Evolutionary conservation across 1,139 yeast species (phyloP).

Genomic region (Sugiyamaella sp.): DNA sequence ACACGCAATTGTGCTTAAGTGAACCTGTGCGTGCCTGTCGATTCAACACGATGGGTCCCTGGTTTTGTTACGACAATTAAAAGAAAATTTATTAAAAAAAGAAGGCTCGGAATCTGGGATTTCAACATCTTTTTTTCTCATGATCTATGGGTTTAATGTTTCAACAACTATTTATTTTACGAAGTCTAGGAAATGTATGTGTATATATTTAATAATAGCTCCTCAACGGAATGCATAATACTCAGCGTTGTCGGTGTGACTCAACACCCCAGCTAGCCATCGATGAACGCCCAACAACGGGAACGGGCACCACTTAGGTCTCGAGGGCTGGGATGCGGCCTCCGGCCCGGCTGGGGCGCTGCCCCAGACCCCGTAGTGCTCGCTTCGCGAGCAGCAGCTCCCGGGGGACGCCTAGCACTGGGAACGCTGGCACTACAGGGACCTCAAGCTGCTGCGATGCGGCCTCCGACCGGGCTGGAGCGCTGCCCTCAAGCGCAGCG

Average conservation of each 20-base stretch:
- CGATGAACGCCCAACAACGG: too few species aligned
- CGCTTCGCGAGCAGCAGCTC: too few species aligned
- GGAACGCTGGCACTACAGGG: too few species aligned
- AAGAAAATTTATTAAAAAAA: constrained; percentile 10
- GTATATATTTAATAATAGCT: constrained; percentile 23
- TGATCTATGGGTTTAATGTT: constrained; percentile 28
- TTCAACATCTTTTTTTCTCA: constrained; percentile 34
- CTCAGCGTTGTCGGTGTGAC: too few species aligned
- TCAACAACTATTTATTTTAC: constrained; percentile 31
- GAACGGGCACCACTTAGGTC: too few species aligned
- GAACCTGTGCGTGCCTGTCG: constrained; percentile 4
- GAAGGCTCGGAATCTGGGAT: constrained; percentile 29
- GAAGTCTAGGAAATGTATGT: constrained; percentile 27
- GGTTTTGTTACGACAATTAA: constrained; percentile 1
- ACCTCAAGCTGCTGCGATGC: too few species aligned
- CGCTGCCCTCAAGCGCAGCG: too few species aligned
- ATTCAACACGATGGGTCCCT: constrained; percentile 21
- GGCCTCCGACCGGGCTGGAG: too few species aligned
- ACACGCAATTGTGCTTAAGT: constrained; percentile 4
- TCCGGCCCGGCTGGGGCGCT: background rate
- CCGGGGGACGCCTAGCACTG: too few species aligned
- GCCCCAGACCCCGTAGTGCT: background rate
- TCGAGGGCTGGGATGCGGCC: too few species aligned
- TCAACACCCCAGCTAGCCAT: too few species aligned
- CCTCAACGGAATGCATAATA: constrained; percentile 33